Evolutionary conservation across 495 filamentous ascomycete species (phyloP).

Genomic region (Peziza echinospora): DNA sequence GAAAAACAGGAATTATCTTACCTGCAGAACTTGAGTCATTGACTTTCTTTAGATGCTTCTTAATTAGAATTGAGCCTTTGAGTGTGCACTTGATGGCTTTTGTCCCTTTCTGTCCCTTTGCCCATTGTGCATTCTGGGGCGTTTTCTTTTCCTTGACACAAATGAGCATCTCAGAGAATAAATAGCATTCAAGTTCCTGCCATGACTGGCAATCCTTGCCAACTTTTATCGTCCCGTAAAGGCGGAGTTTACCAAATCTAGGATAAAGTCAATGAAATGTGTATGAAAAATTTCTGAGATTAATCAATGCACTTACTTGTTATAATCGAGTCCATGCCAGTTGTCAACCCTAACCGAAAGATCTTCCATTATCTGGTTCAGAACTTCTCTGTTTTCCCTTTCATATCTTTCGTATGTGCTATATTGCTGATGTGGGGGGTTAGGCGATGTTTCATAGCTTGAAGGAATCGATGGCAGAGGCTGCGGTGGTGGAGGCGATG

Average conservation of each 20-base stretch:
- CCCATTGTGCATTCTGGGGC: conserved; percentile 34
- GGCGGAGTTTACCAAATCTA: conserved; percentile 80
- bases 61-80: conserved; percentile 95
- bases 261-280: conserved; percentile 3
- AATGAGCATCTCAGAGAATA: conserved; percentile 98
- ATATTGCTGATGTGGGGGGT: conserved; percentile 10
- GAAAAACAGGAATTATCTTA: conserved; percentile 13
- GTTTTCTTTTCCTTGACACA: conserved; percentile 93
- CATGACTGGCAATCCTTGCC: conserved; percentile 93
- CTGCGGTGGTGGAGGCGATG: conserved; percentile 25
- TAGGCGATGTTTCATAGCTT: conserved; percentile 6
- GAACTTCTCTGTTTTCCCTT: conserved; percentile 29
- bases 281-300: not conserved
- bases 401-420: conserved; percentile 25
- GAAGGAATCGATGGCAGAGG: conserved; percentile 20
- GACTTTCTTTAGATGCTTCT: conserved; percentile 88
- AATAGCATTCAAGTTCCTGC: conserved; percentile 95
- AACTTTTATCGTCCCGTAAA: conserved; percentile 79
- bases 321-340: conserved; percentile 96
- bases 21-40: conserved; percentile 36
- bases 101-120: conserved; percentile 31
- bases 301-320: conserved; percentile 32
- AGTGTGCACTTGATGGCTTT: conserved; percentile 63
- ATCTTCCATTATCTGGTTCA: conserved; percentile 73
- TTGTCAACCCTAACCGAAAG: conserved; percentile 77